Percentiles rank a stretch among this genome's conserved stretches.
Conservation (phyloP, 306 rosid species). For the Cercis canadensis region DNA sequence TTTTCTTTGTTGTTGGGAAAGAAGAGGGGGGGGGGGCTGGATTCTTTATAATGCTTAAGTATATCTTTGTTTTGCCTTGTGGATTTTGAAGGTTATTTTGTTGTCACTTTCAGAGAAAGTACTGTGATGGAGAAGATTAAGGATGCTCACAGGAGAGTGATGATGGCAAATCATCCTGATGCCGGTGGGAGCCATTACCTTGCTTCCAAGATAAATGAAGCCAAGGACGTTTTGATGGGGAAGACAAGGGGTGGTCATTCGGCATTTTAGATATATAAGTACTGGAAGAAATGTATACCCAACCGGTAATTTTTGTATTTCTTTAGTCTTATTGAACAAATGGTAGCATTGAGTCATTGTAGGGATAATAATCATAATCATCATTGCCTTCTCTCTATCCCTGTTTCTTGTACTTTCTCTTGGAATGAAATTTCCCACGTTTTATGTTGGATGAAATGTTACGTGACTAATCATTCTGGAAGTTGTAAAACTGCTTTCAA, state of each 20-base stretch:
- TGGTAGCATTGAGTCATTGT: not conserved
- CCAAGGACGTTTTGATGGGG: conserved; percentile 39
- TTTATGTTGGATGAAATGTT: no score
- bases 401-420: no score
- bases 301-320: not conserved
- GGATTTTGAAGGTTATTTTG: not conserved
- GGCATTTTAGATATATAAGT: conserved; percentile 22
- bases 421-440: no score
- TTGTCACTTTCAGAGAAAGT: conserved; percentile 24
- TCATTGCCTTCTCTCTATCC: no score
- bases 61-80: not conserved
- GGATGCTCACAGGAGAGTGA: conserved; percentile 47
- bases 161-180: conserved; percentile 52
- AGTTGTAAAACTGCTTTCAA: no score
- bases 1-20: no score
- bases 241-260: conserved; percentile 18
- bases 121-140: conserved; percentile 36
- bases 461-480: no score
- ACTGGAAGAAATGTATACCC: not conserved
- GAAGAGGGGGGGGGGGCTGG: no score
- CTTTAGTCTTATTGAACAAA: not conserved
- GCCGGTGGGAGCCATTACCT: conserved; percentile 52
- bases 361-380: no score
- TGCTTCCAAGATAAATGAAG: conserved; percentile 49
- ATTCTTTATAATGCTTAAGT: not conserved